Conservation (phyloP, 2,329 filamentous ascomycete genomes). For the Apiospora aurea region DNA sequence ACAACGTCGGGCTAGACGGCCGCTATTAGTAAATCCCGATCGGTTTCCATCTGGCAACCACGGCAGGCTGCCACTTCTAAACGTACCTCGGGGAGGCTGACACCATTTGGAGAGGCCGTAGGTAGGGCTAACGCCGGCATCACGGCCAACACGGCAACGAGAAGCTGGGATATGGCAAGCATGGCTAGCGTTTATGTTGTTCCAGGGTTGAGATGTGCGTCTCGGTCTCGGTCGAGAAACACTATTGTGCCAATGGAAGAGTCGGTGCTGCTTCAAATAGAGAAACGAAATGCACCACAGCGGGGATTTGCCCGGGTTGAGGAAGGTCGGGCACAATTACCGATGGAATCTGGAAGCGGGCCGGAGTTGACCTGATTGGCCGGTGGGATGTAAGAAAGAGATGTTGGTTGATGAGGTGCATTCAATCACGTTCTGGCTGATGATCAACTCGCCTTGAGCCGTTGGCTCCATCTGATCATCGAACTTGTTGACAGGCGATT, state of each 20-base stretch:
- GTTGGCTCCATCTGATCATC: neutral
- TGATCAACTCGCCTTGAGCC: neutral
- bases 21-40: neutral
- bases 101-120: neutral
- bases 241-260: neutral
- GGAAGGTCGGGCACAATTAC: neutral
- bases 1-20: neutral
- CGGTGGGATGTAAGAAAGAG: neutral
- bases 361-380: neutral
- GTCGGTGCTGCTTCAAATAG: neutral
- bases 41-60: neutral
- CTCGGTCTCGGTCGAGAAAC: too few species aligned
- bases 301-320: neutral
- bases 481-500: neutral
- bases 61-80: neutral
- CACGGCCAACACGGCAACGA: neutral
- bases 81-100: neutral
- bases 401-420: neutral
- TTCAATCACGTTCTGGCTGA: neutral
- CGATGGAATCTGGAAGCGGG: neutral
- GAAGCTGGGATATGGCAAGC: neutral
- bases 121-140: neutral
- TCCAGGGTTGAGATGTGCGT: neutral
- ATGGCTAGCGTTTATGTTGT: neutral
- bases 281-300: neutral